These are phyloP conservation scores for Carex pumila DNA, from an alignment of 176 grass and related monocot species.

Conservation along the genomic window DNA sequence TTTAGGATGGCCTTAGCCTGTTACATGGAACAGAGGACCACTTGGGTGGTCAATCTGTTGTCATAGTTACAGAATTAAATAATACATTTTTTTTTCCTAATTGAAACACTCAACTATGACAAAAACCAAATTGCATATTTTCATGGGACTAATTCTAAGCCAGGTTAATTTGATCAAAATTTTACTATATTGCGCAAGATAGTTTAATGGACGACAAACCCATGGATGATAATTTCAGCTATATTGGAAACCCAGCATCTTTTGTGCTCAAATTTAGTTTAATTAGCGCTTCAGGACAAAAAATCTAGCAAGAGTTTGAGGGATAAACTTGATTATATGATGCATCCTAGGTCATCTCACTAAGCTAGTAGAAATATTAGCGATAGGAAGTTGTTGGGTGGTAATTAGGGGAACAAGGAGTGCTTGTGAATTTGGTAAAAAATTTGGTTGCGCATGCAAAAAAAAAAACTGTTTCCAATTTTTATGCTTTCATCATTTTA, in stretches of 20 bases:
- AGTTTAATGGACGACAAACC: not conserved
- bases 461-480: not conserved
- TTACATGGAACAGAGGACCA: not conserved
- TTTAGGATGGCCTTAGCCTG: not conserved
- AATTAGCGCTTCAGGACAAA: not conserved
- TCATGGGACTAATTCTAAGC: not conserved
- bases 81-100: not conserved
- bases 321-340: not conserved
- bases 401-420: not conserved
- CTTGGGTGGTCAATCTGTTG: not conserved
- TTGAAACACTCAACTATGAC: not conserved
- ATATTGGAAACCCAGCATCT: not conserved
- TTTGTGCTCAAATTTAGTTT: not conserved
- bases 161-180: not conserved
- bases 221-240: not conserved
- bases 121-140: not conserved
- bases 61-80: not conserved
- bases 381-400: not conserved
- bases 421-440: not conserved
- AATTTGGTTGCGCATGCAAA: not conserved
- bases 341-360: not conserved
- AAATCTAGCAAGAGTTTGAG: not conserved
- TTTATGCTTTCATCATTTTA: not conserved
- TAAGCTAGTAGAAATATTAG: not conserved
- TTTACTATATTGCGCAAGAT: not conserved